Evolutionary conservation across 768 basidiomycete genomes (phyloP), one percentile per base, ranked within the genome.

Genomic region (Amanita jacksonii): DNA sequence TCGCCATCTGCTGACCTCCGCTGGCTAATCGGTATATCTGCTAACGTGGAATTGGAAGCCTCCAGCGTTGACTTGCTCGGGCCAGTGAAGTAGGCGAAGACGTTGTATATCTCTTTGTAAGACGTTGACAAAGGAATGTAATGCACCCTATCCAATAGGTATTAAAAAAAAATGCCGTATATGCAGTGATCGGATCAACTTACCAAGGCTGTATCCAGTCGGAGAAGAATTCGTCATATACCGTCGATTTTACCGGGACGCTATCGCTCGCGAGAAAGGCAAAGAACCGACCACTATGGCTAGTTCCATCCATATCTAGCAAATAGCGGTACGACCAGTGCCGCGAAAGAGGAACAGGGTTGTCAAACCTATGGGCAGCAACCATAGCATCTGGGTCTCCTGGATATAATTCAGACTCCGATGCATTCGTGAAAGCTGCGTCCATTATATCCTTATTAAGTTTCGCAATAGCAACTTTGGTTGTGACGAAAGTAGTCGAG

Each of bases 291-390:
- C 83, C 93, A 20, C 85, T 90, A 62, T 97, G 97, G 15, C 87
- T 84, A 86, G 92, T 93, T 10, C 94, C 93, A 55, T 96, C 93
- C 45, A 98, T 62, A 62, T 97, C 93, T 49, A 93, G 63, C 30
- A 94, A 70, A 56, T 93, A 90, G 66, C 96, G 94, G 69, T 92
- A 89, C 47, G 80, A 69, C 93, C 93, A 98, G 55, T 91, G 84
- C 44, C 79, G 73, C 5, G 87, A 87, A 1, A 98, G 66, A 3
- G 84, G 81, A 1, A 87, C 89, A 1, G 85, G 68, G 40, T 85
- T 77, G 8, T 72, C 76, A 52, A 87, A 82, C 22, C 85, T 73
- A 58, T 87, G 80, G 27, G 73, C 66, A 48, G 67, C 61, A 50
- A 75, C 65, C 53, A 96, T 63, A n/a, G 76, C 77, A 4, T 73